These are phyloP conservation scores for Teratosphaeria viscida DNA, from an alignment of 2,329 filamentous ascomycete species.

Conservation along the genomic window DNA sequence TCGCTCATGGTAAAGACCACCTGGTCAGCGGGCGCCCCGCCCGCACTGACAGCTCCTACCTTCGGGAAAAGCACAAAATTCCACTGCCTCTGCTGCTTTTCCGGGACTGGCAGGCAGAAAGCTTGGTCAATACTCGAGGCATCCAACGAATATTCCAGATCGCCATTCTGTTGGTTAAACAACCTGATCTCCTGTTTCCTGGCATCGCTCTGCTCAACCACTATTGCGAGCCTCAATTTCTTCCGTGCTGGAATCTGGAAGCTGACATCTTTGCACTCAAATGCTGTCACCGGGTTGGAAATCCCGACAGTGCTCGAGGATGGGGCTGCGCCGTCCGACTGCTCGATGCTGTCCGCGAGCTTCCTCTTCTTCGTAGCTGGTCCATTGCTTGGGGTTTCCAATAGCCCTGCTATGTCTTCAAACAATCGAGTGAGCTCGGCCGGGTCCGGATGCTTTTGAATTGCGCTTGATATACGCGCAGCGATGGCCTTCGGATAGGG, in stretches of 20 bases:
- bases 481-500: slow-evolving; percentile 1
- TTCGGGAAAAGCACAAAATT: slow-evolving; percentile 52
- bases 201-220: slow-evolving; percentile 20
- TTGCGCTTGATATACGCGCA: background rate
- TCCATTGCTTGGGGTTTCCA: slow-evolving; percentile 1
- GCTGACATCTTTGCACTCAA: slow-evolving; percentile 46
- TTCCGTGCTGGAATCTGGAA: slow-evolving; percentile 54
- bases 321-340: slow-evolving; percentile 6
- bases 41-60: slow-evolving; percentile 32
- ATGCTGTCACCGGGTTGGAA: slow-evolving; percentile 8
- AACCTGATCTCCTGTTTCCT: slow-evolving; percentile 17
- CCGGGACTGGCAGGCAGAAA: slow-evolving; percentile 52
- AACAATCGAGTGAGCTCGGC: slow-evolving; percentile 1
- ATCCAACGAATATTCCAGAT: slow-evolving; percentile 34
- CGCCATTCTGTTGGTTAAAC: slow-evolving; percentile 15
- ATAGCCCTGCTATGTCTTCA: slow-evolving; percentile 1
- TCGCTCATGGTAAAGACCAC: slow-evolving; percentile 53
- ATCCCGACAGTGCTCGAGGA: background rate
- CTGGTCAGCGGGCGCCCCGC: slow-evolving; percentile 36
- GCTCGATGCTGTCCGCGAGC: slow-evolving; percentile 30
- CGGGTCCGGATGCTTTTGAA: slow-evolving; percentile 1
- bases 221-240: slow-evolving; percentile 51
- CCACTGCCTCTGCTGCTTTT: slow-evolving; percentile 53
- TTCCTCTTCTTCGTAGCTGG: slow-evolving; percentile 39
- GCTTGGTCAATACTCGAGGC: slow-evolving; percentile 46